phyloP scores from a whole-genome alignment of 2,329 filamentous ascomycete species.

The Paramyrothecium sp. region DNA sequence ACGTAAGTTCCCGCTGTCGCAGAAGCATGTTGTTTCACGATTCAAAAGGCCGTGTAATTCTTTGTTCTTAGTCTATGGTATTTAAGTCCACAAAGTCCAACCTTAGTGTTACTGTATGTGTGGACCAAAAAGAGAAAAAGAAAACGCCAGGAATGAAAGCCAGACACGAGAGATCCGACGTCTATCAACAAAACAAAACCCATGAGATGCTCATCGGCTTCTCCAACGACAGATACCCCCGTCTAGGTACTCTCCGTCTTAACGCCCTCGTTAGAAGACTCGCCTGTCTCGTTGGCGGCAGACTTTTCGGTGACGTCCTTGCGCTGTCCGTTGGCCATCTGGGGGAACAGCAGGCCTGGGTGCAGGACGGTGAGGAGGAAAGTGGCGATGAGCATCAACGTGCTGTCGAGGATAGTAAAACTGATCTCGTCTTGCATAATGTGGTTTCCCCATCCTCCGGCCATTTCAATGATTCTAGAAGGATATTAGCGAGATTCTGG shows the following conservation, averaged over 20 bases:
- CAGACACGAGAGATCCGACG: no score
- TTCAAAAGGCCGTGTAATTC: no score
- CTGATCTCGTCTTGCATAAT: slow-evolving; percentile 62
- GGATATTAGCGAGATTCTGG: slow-evolving; percentile 9
- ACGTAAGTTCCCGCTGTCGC: no score
- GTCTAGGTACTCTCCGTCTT: slow-evolving; percentile 13
- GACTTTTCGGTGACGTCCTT: slow-evolving; percentile 15
- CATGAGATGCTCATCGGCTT: no score
- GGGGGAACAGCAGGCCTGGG: slow-evolving; percentile 54
- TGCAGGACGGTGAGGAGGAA: slow-evolving; percentile 51
- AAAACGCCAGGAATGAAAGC: no score
- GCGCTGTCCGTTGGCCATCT: slow-evolving; percentile 40
- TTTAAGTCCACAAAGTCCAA: no score
- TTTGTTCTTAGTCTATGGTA: no score
- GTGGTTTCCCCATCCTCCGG: slow-evolving; percentile 60
- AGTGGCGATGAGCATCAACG: slow-evolving; percentile 49
- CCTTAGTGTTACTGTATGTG: no score
- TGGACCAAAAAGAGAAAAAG: no score
- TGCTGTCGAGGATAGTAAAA: slow-evolving; percentile 56
- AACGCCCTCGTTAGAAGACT: slow-evolving; percentile 23
- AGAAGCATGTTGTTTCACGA: no score
- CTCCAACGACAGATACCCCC: not conserved
- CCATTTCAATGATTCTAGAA: slow-evolving; percentile 59
- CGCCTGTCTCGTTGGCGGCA: slow-evolving; percentile 20
- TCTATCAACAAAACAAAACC: slow-evolving; percentile 1